Base-by-base conservation (phyloP, 1,284 basidiomycete genomes). In the Amylostereum areolatum region DNA sequence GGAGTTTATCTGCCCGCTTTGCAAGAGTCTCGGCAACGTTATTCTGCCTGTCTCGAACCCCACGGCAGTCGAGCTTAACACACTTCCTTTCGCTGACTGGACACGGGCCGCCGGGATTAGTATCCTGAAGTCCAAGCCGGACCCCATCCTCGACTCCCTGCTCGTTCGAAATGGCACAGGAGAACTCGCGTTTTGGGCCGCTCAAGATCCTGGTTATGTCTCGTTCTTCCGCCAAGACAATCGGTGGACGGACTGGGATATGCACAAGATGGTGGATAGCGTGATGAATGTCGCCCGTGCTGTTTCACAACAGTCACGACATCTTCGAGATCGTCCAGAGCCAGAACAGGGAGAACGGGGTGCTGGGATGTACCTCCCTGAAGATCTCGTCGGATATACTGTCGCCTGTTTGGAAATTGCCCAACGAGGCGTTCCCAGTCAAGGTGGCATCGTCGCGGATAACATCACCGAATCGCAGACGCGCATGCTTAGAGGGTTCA, bases 1-100 rank as follows among this genome's bases (percentile, higher is more conserved):
- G 63, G 97, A 99, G 65, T 99, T 88, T 69, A 91, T 98, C 47
- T 99, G 97, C 61, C 97, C 97, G 0, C 70, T 99, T n/a, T 99
- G 97, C 76, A 99, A 99, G 71, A 93, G 90, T 57, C 74, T 99
- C 1, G 95, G 96, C 8, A 99, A 99, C 66, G 81, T 93, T 32
- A 85, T 99, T 36, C 74, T 99, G 3, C 96, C 97, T 0, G 83
- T 95, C 4, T 75, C 81, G 25, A 72, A 67, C 29, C 72, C 75
- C 0, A 65, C 71, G 12, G 65, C 64, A 27, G 70, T 69, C 9
- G 58, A 73, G 11, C 70, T 81, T n/a, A 85, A 78, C 52, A 67
- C 64, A 3, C 66, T 78, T 1, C 74, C 83, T 0, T 89, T 90
- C 64, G 70, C 85, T 0, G 89, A 92, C 57, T 91, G 89, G 89